These are phyloP conservation scores for Coemansia sp. DNA, from an alignment of 192 early-diverging fungal genomes.

Conservation along the genomic window DNA sequence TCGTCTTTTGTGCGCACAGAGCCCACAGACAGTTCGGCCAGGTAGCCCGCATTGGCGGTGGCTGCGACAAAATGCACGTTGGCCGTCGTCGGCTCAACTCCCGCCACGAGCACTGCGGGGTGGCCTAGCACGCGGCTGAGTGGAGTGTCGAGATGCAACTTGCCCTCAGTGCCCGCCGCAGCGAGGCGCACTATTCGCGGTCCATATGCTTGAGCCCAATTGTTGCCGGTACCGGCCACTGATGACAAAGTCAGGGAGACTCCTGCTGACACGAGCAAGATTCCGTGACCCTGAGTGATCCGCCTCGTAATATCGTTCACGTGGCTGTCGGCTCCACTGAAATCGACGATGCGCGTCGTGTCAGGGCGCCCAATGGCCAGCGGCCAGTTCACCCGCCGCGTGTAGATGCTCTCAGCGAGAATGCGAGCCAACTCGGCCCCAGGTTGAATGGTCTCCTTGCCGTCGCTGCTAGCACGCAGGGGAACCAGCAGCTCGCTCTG, in stretches of 20 bases:
- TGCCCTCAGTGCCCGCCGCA: slow-evolving; percentile 1
- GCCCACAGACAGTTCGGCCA: slow-evolving; percentile 86
- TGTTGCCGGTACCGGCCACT: slow-evolving; percentile 16
- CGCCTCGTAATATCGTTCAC: slow-evolving; percentile 77
- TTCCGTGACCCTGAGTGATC: slow-evolving; percentile 83
- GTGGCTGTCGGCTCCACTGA: slow-evolving; percentile 82
- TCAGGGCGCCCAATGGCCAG: slow-evolving; percentile 12
- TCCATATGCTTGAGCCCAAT: slow-evolving; percentile 81
- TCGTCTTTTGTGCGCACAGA: slow-evolving; percentile 71
- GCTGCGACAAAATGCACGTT: slow-evolving; percentile 79
- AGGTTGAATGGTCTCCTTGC: slow-evolving; percentile 11
- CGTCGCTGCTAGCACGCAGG: slow-evolving; percentile 4
- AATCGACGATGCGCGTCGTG: slow-evolving; percentile 82
- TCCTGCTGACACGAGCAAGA: slow-evolving; percentile 38
- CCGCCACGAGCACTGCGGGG: slow-evolving; percentile 86
- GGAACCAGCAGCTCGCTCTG: not conserved
- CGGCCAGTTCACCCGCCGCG: slow-evolving; percentile 34
- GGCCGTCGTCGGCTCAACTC: slow-evolving; percentile 86
- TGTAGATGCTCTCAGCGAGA: slow-evolving; percentile 27
- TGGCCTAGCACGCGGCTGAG: slow-evolving; percentile 81
- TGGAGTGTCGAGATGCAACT: slow-evolving; percentile 77
- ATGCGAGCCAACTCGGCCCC: slow-evolving; percentile 15
- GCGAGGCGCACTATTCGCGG: slow-evolving; percentile 67
- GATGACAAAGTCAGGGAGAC: not conserved
- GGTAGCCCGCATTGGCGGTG: slow-evolving; percentile 84